Evolutionary conservation across 1,284 basidiomycete species (phyloP).

Genomic region (Moesziomyces sp.): DNA sequence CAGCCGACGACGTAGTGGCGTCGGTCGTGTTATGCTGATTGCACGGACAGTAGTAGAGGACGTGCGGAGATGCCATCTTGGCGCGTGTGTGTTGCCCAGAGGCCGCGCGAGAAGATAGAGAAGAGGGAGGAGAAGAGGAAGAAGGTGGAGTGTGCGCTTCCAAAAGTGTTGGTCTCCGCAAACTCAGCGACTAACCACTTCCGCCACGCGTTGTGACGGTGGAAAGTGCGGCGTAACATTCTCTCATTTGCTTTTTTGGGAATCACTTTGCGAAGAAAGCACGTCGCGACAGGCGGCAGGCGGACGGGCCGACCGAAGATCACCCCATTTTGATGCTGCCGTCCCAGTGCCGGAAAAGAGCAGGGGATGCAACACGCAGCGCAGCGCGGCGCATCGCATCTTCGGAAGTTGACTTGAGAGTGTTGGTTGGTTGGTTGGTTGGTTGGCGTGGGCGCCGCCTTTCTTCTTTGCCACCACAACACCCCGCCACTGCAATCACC

Average conservation of each 20-base stretch:
- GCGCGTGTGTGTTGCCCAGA: background rate
- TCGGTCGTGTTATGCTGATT: conserved; percentile 11
- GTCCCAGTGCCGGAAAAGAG: too few species aligned
- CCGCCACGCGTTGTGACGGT: conserved; percentile 3
- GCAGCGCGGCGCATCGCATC: too few species aligned
- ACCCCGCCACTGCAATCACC: background rate
- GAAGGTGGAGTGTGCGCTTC: conserved; percentile 1
- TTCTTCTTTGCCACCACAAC: background rate
- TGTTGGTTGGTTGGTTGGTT: too few species aligned
- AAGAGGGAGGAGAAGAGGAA: background rate
- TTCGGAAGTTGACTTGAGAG: too few species aligned
- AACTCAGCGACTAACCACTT: too few species aligned
- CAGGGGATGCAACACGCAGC: too few species aligned
- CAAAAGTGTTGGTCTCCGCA: conserved; percentile 28
- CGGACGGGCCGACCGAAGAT: too few species aligned
- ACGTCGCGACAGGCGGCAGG: too few species aligned
- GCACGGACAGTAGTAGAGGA: conserved; percentile 49
- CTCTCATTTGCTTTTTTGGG: too few species aligned
- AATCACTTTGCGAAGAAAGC: too few species aligned
- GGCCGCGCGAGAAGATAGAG: background rate
- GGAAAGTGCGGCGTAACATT: too few species aligned
- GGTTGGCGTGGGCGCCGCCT: background rate
- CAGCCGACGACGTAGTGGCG: conserved; percentile 9
- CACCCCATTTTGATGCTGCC: too few species aligned
- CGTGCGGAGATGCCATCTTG: conserved; percentile 25